Base-by-base conservation (phyloP, 2,329 filamentous ascomycete genomes). In the Kalmusia sp. region DNA sequence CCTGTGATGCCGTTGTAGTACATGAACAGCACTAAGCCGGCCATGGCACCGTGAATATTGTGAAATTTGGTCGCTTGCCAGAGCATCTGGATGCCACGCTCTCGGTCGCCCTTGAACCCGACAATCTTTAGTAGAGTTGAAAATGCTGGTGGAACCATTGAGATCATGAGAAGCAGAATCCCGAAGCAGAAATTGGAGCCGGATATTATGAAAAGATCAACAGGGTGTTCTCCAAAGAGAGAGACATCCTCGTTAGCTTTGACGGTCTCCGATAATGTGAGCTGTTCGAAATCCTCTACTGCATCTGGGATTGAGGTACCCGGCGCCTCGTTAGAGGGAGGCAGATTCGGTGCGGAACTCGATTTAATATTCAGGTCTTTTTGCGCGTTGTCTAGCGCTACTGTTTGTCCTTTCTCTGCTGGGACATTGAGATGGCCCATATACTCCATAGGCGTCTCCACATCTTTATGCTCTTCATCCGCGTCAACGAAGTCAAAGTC, bases 1-100 rank as follows among this genome's bases (percentile, higher is more conserved):
- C 90, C 91, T 14, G 96, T 82, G 27, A 96, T 84, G 5, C 89
- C 90, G 69, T 96, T 96, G 76, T 97, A 96, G 74, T 92, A 98
- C 0, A 86, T 87, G 14, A 98, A 81, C 0, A 97, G 79, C 22
- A 91, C 84, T 34, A 98, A 81, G 0, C 89, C 91, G 0, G 93
- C 88, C 69, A 98, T 88, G 6, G 91, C 93, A n/a, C 93, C 93
- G 68, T 97, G 96, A 66, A 98, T 84, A 71, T 96, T 96, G 57
- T 87, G 78, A 71, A 93, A 95, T 44, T 87, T 87, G 19, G 91
- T 92, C 11, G 92, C 91, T 70, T 91, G 87, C 95, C 95, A 99
- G 4, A 99, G 85, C 85, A 97, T 89, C 33, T 84, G 81, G 27
- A 97, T 82, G 8, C 93, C 95, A 33, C 88, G 84, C 57, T 91